Percentiles rank a stretch among this genome's conserved stretches.
These are phyloP conservation scores for Aegle marmelos DNA, from an alignment of 345 rosid species.

Conservation along the genomic window DNA sequence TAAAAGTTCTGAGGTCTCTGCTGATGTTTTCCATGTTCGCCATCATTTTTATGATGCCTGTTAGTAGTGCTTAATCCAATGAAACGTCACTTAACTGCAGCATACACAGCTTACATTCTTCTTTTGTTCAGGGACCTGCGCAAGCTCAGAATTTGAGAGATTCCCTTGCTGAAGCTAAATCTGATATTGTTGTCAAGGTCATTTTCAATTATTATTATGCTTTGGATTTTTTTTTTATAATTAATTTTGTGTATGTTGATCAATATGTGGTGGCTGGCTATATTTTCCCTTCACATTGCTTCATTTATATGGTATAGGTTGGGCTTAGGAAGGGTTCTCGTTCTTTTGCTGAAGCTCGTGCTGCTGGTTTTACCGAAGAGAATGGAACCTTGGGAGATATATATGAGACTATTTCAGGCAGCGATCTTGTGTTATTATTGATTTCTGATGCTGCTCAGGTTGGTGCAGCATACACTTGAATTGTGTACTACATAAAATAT, in stretches of 20 bases:
- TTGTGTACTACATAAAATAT: not conserved
- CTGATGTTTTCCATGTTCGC: not conserved
- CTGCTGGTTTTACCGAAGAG: constrained; percentile 84
- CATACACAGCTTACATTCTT: not conserved
- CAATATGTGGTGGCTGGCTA: not conserved
- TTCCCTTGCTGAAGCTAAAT: constrained; percentile 80
- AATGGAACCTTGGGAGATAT: constrained; percentile 86
- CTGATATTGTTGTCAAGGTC: constrained; percentile 78
- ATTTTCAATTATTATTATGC: not conserved
- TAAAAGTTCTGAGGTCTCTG: not conserved
- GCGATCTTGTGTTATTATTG: constrained; percentile 83
- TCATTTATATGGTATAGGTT: constrained; percentile 36
- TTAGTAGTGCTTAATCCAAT: not conserved
- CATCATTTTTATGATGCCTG: not conserved
- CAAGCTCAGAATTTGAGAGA: constrained; percentile 95
- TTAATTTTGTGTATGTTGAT: not conserved
- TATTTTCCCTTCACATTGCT: not conserved
- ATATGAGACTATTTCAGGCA: constrained; percentile 81
- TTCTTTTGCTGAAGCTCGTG: constrained; percentile 87
- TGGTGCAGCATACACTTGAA: not conserved
- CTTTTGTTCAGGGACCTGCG: constrained; percentile 68
- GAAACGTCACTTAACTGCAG: not conserved
- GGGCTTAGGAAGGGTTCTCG: constrained; percentile 88
- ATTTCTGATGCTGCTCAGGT: constrained; percentile 98
- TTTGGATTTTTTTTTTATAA: not conserved